A percentile compares a stretch with the other conserved stretches of the same genome.
Conservation (phyloP, 208 protist species). For the Wallacemonas sp. region DNA sequence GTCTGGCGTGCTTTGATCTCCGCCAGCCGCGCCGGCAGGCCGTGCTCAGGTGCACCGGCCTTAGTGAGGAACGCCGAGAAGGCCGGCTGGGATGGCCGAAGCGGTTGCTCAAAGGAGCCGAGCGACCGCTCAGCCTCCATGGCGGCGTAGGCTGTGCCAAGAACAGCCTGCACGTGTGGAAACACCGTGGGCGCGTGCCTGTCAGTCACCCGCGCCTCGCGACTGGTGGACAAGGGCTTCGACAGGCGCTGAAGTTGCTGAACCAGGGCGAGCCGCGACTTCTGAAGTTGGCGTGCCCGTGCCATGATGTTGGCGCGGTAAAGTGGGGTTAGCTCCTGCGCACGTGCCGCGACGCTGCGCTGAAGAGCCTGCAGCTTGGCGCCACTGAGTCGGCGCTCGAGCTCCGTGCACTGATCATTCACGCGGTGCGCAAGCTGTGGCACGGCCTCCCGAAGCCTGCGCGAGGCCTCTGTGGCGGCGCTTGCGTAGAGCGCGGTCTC, state of each 20-base stretch:
- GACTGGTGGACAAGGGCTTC: background rate
- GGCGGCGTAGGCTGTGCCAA: background rate
- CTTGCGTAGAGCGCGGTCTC: too few species aligned
- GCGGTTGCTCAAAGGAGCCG: background rate
- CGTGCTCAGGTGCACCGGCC: background rate
- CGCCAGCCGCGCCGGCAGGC: background rate
- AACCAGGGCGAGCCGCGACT: background rate
- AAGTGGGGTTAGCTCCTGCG: background rate
- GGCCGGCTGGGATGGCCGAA: background rate
- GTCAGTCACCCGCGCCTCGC: background rate
- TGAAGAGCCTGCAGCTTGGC: background rate
- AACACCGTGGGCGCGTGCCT: background rate
- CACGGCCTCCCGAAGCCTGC: background rate
- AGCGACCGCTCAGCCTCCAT: background rate
- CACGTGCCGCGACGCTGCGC: background rate
- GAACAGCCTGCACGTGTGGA: background rate
- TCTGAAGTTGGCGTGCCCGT: background rate
- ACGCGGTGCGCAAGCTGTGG: background rate
- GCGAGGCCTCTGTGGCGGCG: too few species aligned
- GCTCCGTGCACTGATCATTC: background rate
- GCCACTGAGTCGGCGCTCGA: slow-evolving; percentile 1
- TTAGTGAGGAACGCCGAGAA: background rate
- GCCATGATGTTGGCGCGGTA: slow-evolving; percentile 5
- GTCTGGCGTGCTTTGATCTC: background rate
- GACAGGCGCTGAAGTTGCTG: slow-evolving; percentile 11